Conservation (phyloP, 352 stramenopile species). For the Pythium aristosporum region DNA sequence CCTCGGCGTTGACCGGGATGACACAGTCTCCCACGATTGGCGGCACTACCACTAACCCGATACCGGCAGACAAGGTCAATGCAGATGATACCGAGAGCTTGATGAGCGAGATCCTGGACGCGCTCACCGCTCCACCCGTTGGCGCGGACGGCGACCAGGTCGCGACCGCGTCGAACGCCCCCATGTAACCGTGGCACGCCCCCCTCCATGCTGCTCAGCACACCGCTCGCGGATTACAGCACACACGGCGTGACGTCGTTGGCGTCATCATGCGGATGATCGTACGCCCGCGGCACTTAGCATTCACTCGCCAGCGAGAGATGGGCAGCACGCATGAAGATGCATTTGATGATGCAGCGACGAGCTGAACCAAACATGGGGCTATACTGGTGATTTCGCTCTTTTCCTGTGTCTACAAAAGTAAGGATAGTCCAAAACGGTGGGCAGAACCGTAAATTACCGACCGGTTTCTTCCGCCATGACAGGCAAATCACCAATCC, state of each 20-base stretch:
- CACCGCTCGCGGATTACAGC: background rate
- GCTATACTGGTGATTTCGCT: background rate
- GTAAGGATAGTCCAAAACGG: background rate
- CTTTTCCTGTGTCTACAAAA: background rate
- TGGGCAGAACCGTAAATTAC: conserved; percentile 8
- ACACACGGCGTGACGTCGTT: no score
- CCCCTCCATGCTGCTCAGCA: conserved; percentile 1
- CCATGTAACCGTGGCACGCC: conserved; percentile 1
- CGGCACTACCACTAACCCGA: no score
- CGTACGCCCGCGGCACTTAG: background rate
- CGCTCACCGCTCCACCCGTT: no score
- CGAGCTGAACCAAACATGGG: no score
- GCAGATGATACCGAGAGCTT: background rate
- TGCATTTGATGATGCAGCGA: background rate
- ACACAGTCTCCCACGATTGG: no score
- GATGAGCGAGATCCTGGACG: background rate
- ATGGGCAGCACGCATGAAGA: background rate
- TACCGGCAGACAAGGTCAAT: no score
- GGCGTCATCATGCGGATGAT: no score
- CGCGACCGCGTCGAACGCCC: background rate
- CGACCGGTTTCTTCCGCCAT: conserved; percentile 2
- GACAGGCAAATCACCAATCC: background rate
- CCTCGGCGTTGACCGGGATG: no score
- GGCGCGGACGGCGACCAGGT: background rate
- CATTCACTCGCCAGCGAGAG: background rate